Conservation (phyloP, 108 stramenopile genomes). For the Nannochloropsis salina region DNA sequence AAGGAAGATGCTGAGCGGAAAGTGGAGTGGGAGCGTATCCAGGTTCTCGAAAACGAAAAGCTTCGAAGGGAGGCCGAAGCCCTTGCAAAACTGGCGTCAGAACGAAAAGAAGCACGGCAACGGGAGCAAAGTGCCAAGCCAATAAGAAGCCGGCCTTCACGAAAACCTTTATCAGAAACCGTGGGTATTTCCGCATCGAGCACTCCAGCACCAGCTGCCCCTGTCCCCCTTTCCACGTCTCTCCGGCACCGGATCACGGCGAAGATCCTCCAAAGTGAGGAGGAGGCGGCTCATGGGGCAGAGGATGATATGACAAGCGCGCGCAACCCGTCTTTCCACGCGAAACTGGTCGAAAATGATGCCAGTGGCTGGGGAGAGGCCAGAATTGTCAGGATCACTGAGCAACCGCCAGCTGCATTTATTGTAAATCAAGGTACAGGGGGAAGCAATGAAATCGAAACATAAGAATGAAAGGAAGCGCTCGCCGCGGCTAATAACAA, state of each 20-base stretch:
- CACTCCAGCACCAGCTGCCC: neutral
- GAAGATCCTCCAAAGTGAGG: neutral
- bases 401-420: too few species aligned
- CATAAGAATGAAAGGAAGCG: too few species aligned
- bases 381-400: too few species aligned
- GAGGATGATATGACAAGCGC: neutral
- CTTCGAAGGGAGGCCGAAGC: neutral
- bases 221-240: neutral
- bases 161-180: neutral
- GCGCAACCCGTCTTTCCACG: too few species aligned
- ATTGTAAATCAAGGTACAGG: too few species aligned
- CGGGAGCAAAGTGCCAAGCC: neutral
- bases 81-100: neutral
- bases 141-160: neutral
- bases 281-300: neutral
- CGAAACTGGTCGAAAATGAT: too few species aligned
- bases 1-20: neutral
- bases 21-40: neutral
- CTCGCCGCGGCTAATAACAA: too few species aligned
- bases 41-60: neutral
- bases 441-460: too few species aligned
- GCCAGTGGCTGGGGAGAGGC: too few species aligned
- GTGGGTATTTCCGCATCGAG: neutral
- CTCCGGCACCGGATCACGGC: conserved; percentile 16
- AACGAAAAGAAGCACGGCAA: neutral